Conservation (phyloP, 164 flowering plant species). For the Aristolochia fimbriata region DNA sequence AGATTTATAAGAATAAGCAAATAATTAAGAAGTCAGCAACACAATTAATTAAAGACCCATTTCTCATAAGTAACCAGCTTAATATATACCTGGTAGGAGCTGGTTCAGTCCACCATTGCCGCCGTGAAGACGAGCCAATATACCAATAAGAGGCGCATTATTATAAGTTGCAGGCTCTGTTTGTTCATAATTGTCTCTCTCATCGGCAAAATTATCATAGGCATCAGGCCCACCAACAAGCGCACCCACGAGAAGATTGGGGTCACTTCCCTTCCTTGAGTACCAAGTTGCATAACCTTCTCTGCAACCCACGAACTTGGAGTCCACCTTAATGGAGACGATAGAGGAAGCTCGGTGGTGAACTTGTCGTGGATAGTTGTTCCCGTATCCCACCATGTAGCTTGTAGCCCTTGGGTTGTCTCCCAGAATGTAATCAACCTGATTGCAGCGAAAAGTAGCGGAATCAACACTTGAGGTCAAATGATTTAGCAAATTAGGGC, state of each 20-base stretch:
- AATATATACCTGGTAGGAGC: constrained; percentile 77
- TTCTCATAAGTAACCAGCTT: neutral
- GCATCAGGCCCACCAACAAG: constrained; percentile 96
- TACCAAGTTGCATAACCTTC: constrained; percentile 89
- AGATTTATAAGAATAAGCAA: neutral
- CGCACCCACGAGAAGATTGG: constrained; percentile 79
- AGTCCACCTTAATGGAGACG: constrained; percentile 56
- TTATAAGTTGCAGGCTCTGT: constrained; percentile 98
- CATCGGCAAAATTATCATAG: constrained; percentile 82
- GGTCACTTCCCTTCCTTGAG: constrained; percentile 64
- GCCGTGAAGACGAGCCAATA: constrained; percentile 56
- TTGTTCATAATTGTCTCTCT: constrained; percentile 83
- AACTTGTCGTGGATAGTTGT: constrained; percentile 67
- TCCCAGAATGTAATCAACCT: constrained; percentile 96
- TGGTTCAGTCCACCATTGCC: constrained; percentile 64
- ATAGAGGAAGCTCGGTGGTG: constrained; percentile 90
- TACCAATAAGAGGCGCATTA: constrained; percentile 87
- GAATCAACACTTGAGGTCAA: neutral
- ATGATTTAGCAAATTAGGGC: neutral
- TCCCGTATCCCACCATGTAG: constrained; percentile 96
- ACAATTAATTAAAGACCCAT: neutral
- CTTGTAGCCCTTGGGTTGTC: constrained; percentile 96
- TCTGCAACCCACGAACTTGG: constrained; percentile 68
- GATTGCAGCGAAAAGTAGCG: neutral
- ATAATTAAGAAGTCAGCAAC: neutral